Conservation (phyloP, 192 early-diverging fungal species). For the Backusella psychrophila region DNA sequence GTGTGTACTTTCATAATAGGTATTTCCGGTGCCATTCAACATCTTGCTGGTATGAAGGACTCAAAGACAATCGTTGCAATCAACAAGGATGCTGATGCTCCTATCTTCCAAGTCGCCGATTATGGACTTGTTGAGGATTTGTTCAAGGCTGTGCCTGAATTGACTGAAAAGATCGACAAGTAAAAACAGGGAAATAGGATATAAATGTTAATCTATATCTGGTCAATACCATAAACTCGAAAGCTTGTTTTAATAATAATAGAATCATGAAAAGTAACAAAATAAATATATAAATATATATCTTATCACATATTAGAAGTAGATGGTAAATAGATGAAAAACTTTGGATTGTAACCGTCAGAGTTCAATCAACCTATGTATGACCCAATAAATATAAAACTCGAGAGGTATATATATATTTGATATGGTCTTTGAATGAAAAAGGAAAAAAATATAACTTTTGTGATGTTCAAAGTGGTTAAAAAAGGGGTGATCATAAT, state of each 20-base stretch:
- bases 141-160: slow-evolving; percentile 89
- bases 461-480: background rate
- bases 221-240: background rate
- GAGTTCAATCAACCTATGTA: background rate
- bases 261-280: background rate
- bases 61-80: slow-evolving; percentile 98
- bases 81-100: slow-evolving; percentile 98
- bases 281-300: background rate
- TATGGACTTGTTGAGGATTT: slow-evolving; percentile 95
- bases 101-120: slow-evolving; percentile 98
- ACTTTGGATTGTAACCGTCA: background rate
- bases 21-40: slow-evolving; percentile 97
- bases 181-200: background rate
- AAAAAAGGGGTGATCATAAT: background rate
- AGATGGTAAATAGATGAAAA: background rate
- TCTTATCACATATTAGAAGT: background rate
- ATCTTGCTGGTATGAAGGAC: slow-evolving; percentile 99
- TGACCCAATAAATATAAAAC: background rate
- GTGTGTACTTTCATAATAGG: slow-evolving; percentile 10
- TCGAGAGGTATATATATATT: background rate
- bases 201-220: background rate
- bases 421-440: background rate
- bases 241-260: background rate
- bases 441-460: background rate
- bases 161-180: slow-evolving; percentile 70